Evolutionary conservation across 1,284 basidiomycete species (phyloP), one percentile per base, ranked within the genome.

Genomic region (Takashimella tepidaria): DNA sequence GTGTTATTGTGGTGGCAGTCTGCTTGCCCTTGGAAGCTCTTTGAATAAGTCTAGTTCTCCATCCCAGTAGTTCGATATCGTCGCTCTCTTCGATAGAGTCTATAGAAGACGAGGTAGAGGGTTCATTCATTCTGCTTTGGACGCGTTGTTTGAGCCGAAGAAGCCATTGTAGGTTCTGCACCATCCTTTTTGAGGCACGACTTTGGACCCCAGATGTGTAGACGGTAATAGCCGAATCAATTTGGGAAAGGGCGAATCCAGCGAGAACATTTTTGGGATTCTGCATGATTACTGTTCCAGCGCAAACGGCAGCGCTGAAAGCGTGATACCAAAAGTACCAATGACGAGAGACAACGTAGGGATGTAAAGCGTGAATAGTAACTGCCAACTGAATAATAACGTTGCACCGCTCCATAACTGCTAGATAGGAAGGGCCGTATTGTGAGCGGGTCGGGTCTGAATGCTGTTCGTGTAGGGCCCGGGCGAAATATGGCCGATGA

Each of bases 271-370:
- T 64, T 4, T 50, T 53, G 4, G 68, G 68, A 31, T 61, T 56
- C 5, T 56, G 57, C 12, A 69, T 58, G 40, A 64, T 55, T 19
- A 66, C 50, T 12, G 64, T 64, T 10, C 63, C 64, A 10, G 66
- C 54, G 44, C 66, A 68, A 5, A 68, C 63, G 5, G 66, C 68
- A 5, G 59, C 59, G 19, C 63, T 66, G 49, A 66, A 68, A n/a
- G 62, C 56, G 48, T 68, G 66, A 43, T 63, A 65, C 41, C 19
- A 46, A 31, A 41, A 25, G 47, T 27, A 56, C 67, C 66, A 70
- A 25, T 69, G 63, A n/a, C 68, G 59, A 4, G 62, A 50, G 0
- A 55, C 50, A 10, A 64, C 55, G 24, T 57, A 55, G 13, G 67
- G 66, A 41, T 64, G 57, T 2, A 66, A 56, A 13, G 56, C 50